Conservation (phyloP, 2,329 filamentous ascomycete species). For the Penicillium sp. region DNA sequence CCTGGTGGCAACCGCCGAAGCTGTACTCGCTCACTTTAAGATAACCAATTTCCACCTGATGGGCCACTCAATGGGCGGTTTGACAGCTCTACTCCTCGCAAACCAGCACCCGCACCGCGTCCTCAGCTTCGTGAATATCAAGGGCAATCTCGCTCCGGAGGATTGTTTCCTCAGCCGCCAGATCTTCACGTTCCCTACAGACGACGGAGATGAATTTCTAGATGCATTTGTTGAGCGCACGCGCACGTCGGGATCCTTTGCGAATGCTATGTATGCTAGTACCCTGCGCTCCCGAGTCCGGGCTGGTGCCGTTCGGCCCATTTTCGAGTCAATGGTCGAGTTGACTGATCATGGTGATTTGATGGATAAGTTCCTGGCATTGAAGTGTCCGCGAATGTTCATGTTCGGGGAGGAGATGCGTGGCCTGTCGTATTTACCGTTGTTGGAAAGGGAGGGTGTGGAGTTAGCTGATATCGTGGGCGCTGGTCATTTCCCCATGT, state of each 20-base stretch:
- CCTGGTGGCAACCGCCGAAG: conserved; percentile 24
- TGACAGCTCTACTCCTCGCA: conserved; percentile 25
- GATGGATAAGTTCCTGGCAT: conserved; percentile 16
- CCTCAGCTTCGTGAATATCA: conserved; percentile 27
- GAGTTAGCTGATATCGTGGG: conserved; percentile 24
- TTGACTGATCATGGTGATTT: conserved; percentile 24
- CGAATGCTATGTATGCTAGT: conserved; percentile 22
- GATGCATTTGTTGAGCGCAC: conserved; percentile 21
- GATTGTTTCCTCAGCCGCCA: conserved; percentile 30
- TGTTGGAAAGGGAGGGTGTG: conserved; percentile 15
- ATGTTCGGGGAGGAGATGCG: conserved; percentile 26
- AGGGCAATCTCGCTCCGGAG: conserved; percentile 27
- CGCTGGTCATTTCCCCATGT: conserved; percentile 30
- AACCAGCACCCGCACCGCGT: conserved; percentile 12
- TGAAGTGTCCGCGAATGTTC: conserved; percentile 22
- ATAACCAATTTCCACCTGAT: conserved; percentile 24
- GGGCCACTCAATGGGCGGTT: conserved; percentile 29
- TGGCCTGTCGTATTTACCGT: conserved; percentile 21
- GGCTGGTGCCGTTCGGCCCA: conserved; percentile 18
- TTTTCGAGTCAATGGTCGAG: conserved; percentile 28
- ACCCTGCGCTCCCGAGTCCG: conserved; percentile 19
- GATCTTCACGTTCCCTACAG: conserved; percentile 20
- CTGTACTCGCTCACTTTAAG: conserved; percentile 19
- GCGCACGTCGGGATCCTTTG: conserved; percentile 9
- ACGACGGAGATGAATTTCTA: conserved; percentile 19